Base-by-base conservation (phyloP, 768 basidiomycete species). In the Rickenella mellea region DNA sequence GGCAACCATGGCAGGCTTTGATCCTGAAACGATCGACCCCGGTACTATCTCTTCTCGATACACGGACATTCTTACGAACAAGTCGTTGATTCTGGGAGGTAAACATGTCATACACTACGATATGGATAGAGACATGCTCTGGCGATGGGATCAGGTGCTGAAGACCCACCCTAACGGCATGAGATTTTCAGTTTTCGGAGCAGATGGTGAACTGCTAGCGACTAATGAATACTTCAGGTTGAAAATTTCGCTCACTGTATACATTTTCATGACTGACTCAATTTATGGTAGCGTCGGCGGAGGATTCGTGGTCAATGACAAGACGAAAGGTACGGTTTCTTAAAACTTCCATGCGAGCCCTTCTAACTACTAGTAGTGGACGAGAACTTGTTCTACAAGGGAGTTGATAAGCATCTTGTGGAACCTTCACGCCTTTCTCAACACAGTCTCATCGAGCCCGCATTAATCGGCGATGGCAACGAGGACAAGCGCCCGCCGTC, bases 351-450 rank as follows among this genome's bases (percentile, higher is more conserved):
- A 38, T 7, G n/a, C 15, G 15, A 41, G 21, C n/a, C 20, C 19
- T 31, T 27, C 6, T 21, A 36, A 19, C 32, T 36, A 11, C 19
- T 36, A 29, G 1, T 43, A 85, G 88, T 81, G 42, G 90, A 90
- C 51, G 93, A 97, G 64, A 97, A 97, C 56, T 56, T 96, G 47
- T 97, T 88, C 58, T 97, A 96, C 70, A 90, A 89, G 60, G 80
- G 86, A 14, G 85, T 93, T 21, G 78, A 92, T 60, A 91, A 93
- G 62, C 67, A 69, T 41, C 68, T 65, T 8, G 91, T 92, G 4
- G 86, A 90, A 45, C 78, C 77, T 12, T 82, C 90, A 26, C 74
- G 93, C 27, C 65, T 88, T 32, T 76, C 85, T 51, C 83, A 86
- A 50, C 33, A 36, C 12, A 67, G 64, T 10, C 74, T 77, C 51